These are phyloP conservation scores for Diplosphaera chodatii DNA, from an alignment of 139 green algal genomes.

Conservation along the genomic window DNA sequence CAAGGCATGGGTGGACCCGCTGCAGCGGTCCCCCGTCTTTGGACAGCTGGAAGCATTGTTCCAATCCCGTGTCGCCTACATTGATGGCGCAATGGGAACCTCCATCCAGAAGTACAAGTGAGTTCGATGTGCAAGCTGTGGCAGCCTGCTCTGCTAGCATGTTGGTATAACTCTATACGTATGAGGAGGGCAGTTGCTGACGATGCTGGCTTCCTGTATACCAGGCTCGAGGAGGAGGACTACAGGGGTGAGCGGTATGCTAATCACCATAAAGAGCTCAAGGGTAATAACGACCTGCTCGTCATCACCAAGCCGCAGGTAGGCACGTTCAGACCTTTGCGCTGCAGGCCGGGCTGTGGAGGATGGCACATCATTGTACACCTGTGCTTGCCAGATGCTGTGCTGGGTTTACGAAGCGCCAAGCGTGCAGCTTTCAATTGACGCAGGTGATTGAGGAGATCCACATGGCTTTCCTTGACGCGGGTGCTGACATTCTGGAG, in stretches of 20 bases:
- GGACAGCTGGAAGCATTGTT: constrained; percentile 74
- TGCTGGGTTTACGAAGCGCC: too few species aligned
- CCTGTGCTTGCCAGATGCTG: too few species aligned
- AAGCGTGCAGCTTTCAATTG: not conserved
- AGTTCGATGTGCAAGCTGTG: not conserved
- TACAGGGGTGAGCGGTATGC: constrained; percentile 72
- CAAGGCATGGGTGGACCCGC: not conserved
- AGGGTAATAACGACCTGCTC: constrained; percentile 97
- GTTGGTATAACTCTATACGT: too few species aligned
- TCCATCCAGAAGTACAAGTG: constrained; percentile 64
- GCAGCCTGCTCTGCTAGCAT: too few species aligned
- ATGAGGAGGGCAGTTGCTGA: too few species aligned
- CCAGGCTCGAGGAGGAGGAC: constrained; percentile 81
- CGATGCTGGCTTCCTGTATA: not conserved
- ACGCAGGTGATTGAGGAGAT: constrained; percentile 79
- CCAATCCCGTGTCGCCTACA: constrained; percentile 84
- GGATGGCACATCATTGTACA: too few species aligned
- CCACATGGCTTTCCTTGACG: constrained; percentile 88
- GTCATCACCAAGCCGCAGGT: constrained; percentile 86
- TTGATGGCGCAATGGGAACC: constrained; percentile 97
- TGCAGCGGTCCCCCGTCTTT: constrained; percentile 52
- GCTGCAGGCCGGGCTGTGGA: too few species aligned
- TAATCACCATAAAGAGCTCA: constrained; percentile 83
- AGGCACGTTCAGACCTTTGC: too few species aligned
- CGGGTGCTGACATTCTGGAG: constrained; percentile 95